Base-by-base conservation (phyloP, 495 filamentous ascomycete genomes). In the Daldinia decipiens region DNA sequence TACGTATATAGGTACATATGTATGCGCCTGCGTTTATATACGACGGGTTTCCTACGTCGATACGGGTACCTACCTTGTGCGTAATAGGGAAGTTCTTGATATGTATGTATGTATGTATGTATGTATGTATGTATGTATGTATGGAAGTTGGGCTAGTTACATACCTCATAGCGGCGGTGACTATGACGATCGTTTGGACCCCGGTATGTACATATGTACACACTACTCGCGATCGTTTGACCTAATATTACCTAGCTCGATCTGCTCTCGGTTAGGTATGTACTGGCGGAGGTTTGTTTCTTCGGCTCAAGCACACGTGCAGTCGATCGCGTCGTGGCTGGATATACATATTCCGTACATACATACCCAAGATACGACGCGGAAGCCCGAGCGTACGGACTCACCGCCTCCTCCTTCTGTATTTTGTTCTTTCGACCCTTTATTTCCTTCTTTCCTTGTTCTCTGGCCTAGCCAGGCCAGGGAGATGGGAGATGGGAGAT, bases 321-420 rank as follows among this genome's bases (percentile, higher is more conserved):
- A 60, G 59, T 55, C 45, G 60, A 51, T 57, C 59, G 60, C 56
- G 60, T 27, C 39, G 8, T 61, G 60, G 64, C 68, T 68, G 64
- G 50, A 53, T 68, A 67, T 24, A 2, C 2, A 24, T 24, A n/a
- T n/a, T n/a, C n/a, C n/a, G 21, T 24, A 24, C 21, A 24, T 24
- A 24, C 21, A 24, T 24, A 24, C 21, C 70, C 60, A 61, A 52
- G 55, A 53, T 38, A 43, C 32, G 32, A 43, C 39, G 51, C 36
- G 50, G 67, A 50, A 57, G 57, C 52, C 68, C 65, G 59, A 60
- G 64, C 50, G 45, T 55, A 57, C 29, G 47, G 56, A 65, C 65
- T 72, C 70, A 68, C 70, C 65, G 65, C 64, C 26, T 61, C 19
- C 59, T 66, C 12, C 32, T 47, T 32, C 1, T 50, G 34, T 11